phyloP scores from a whole-genome alignment of 306 rosid genomes.

The Geum urbanum region DNA sequence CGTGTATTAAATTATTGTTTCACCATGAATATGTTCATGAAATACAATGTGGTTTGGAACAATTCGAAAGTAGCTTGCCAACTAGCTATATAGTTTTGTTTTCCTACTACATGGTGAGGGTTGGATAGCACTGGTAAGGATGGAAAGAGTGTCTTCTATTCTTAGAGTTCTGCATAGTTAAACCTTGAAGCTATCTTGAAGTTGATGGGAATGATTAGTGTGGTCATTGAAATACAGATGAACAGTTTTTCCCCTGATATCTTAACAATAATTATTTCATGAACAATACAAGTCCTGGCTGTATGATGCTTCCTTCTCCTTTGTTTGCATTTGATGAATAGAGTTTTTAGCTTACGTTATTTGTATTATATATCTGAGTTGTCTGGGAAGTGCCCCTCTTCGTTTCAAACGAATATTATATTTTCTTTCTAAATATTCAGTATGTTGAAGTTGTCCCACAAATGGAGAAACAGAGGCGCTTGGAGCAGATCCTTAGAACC shows the following conservation, averaged over 20 bases:
- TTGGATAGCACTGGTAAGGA: not conserved
- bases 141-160: not conserved
- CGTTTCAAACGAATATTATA: not conserved
- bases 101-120: not conserved
- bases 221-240: not conserved
- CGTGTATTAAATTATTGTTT: not conserved
- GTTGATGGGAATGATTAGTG: not conserved
- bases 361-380: not conserved
- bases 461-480: slow-evolving; percentile 96
- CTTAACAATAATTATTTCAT: not conserved
- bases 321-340: not conserved
- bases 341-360: not conserved
- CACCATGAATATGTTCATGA: not conserved
- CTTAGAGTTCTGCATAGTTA: not conserved
- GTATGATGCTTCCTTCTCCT: not conserved
- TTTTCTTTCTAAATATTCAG: slow-evolving; percentile 35
- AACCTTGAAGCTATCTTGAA: not conserved
- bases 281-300: not conserved
- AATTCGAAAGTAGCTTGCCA: not conserved
- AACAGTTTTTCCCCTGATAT: not conserved
- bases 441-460: slow-evolving; percentile 96
- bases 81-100: not conserved
- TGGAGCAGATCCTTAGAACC: slow-evolving; percentile 92
- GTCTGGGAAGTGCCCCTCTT: not conserved
- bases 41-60: not conserved